Evolutionary conservation across 768 basidiomycete species (phyloP).

Genomic region (Macrolepiota fuliginosa): DNA sequence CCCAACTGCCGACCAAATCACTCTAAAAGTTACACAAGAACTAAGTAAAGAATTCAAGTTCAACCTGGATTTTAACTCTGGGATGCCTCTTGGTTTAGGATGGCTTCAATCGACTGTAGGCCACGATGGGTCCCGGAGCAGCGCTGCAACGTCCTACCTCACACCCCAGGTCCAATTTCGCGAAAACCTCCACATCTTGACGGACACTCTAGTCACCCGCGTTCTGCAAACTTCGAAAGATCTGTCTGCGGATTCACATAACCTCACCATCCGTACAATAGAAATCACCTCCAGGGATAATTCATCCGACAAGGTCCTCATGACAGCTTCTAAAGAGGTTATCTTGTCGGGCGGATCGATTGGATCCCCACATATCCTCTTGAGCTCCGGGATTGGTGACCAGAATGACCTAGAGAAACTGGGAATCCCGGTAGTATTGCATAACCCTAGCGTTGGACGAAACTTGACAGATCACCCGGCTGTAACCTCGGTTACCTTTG

Average conservation of each 20-base stretch:
- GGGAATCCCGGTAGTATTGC: constrained; percentile 23
- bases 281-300: constrained; percentile 3
- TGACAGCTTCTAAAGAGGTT: constrained; percentile 15
- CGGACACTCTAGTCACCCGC: constrained; percentile 11
- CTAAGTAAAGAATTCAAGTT: constrained; percentile 17
- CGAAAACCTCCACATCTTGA: constrained; percentile 10
- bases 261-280: constrained; percentile 6
- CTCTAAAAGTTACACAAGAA: constrained; percentile 27
- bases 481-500: neutral
- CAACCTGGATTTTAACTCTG: constrained; percentile 15
- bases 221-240: neutral
- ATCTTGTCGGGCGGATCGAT: constrained; percentile 13
- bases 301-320: neutral
- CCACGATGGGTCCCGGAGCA: constrained; percentile 13
- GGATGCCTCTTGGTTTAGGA: constrained; percentile 13
- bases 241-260: neutral
- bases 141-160: constrained; percentile 13
- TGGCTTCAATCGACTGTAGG: constrained; percentile 14
- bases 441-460: constrained; percentile 73
- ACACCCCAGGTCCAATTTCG: neutral
- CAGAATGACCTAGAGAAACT: neutral
- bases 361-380: constrained; percentile 15
- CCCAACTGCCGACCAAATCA: constrained; percentile 24
- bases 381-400: constrained; percentile 17
- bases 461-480: constrained; percentile 69